These are phyloP conservation scores for Apiospora aurea DNA, from an alignment of 2,329 filamentous ascomycete genomes.

Conservation along the genomic window DNA sequence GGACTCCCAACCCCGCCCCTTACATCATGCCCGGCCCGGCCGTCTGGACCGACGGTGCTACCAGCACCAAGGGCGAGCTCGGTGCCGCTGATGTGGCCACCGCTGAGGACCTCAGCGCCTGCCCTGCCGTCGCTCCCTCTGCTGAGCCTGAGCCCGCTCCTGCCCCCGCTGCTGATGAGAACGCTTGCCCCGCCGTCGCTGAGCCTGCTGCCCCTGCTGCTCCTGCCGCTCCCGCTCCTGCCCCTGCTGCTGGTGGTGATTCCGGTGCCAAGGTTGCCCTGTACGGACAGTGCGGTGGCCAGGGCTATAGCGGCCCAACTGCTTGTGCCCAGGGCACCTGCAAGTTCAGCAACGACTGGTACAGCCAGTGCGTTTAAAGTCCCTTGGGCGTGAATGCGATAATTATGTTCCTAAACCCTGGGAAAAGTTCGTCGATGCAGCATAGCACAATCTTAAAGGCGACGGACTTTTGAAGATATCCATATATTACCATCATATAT, in stretches of 20 bases:
- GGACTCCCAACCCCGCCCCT: constrained; percentile 23
- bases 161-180: not conserved
- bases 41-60: constrained; percentile 24
- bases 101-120: not conserved
- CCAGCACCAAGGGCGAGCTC: not conserved
- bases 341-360: constrained; percentile 37
- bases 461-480: not conserved
- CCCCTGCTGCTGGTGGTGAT: not conserved
- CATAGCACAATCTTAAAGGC: not conserved
- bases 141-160: not conserved
- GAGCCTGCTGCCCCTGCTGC: not conserved
- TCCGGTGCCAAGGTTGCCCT: constrained; percentile 26
- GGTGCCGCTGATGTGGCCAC: not conserved
- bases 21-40: constrained; percentile 27
- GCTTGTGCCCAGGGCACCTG: constrained; percentile 40
- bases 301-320: constrained; percentile 38
- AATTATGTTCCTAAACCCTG: no score
- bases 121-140: not conserved
- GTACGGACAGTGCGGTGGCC: constrained; percentile 37
- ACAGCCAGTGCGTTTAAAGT: constrained; percentile 36
- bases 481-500: not conserved
- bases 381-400: not conserved
- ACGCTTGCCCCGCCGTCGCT: not conserved
- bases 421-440: not conserved
- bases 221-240: not conserved